Conservation (phyloP, 352 stramenopile species). For the Phytophthora palmivora region DNA sequence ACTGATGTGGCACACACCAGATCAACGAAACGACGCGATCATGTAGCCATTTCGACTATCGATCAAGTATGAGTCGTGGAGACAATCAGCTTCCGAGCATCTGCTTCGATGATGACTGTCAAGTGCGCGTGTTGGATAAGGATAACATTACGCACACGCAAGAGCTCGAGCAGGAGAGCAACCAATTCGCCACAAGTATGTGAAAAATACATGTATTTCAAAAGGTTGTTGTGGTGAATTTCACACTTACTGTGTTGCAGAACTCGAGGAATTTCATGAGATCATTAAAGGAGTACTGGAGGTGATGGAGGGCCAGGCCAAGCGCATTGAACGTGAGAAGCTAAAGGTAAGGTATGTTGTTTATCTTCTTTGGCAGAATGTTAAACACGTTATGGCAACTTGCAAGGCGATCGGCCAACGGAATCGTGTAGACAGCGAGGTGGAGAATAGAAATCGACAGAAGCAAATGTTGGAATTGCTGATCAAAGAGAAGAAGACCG, state of each 20-base stretch:
- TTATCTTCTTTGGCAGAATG: background rate
- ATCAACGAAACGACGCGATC: constrained; percentile 21
- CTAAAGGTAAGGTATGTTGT: constrained; percentile 57
- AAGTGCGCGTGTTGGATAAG: constrained; percentile 82
- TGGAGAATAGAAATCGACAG: constrained; percentile 85
- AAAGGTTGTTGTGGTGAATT: background rate
- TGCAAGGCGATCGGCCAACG: constrained; percentile 79
- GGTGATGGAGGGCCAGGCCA: constrained; percentile 79
- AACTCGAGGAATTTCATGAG: constrained; percentile 85
- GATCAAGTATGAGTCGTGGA: constrained; percentile 62
- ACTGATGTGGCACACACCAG: background rate
- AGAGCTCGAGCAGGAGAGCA: constrained; percentile 84
- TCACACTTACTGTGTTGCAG: constrained; percentile 34
- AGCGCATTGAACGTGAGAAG: constrained; percentile 84
- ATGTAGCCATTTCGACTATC: constrained; percentile 13
- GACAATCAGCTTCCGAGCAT: constrained; percentile 79
- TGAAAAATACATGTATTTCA: background rate
- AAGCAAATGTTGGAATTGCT: constrained; percentile 81
- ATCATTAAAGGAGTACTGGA: constrained; percentile 83
- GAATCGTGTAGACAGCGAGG: constrained; percentile 80
- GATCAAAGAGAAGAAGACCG: constrained; percentile 86
- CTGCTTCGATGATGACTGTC: constrained; percentile 85
- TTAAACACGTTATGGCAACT: constrained; percentile 2
- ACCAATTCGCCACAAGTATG: constrained; percentile 81
- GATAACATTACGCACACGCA: constrained; percentile 79